phyloP scores from a whole-genome alignment of 2,329 filamentous ascomycete species.

The Hypoxylon sp. region DNA sequence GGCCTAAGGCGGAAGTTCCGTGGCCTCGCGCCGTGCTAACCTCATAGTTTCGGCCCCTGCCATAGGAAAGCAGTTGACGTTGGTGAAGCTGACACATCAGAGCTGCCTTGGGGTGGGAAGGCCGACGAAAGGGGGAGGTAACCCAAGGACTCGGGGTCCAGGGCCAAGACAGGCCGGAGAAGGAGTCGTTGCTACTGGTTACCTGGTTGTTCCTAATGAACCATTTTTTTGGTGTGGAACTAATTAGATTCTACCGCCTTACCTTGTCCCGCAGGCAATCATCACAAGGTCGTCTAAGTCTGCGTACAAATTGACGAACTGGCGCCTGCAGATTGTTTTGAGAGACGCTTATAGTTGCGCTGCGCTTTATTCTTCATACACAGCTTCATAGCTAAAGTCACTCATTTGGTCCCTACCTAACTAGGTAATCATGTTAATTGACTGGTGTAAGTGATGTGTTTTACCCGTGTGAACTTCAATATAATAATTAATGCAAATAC shows the following conservation, averaged over 20 bases:
- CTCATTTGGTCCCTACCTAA: conserved; percentile 29
- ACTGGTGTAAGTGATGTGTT: conserved; percentile 9
- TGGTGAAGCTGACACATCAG: conserved; percentile 22
- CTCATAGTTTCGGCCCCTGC: conserved; percentile 18
- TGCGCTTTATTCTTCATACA: conserved; percentile 32
- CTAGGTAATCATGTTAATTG: background rate
- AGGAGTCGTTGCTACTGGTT: conserved; percentile 33
- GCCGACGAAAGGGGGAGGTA: conserved; percentile 18
- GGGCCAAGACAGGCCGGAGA: conserved; percentile 26
- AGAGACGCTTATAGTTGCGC: conserved; percentile 18
- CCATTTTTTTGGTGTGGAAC: conserved; percentile 25
- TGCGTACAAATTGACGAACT: conserved; percentile 32
- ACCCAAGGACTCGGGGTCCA: conserved; percentile 25
- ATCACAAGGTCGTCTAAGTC: conserved; percentile 24
- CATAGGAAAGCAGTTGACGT: conserved; percentile 20
- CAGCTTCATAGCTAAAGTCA: conserved; percentile 40
- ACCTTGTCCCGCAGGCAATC: conserved; percentile 20
- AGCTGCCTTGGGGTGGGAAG: conserved; percentile 25
- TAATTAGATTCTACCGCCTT: conserved; percentile 29
- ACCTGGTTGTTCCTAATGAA: conserved; percentile 19
- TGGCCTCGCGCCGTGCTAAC: conserved; percentile 27
- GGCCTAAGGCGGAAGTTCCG: conserved; percentile 28
- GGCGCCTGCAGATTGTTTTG: conserved; percentile 38
- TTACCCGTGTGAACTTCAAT: background rate
- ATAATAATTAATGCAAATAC: background rate